Base-by-base conservation (phyloP, 192 early-diverging fungal species). In the Podochytrium sp. region DNA sequence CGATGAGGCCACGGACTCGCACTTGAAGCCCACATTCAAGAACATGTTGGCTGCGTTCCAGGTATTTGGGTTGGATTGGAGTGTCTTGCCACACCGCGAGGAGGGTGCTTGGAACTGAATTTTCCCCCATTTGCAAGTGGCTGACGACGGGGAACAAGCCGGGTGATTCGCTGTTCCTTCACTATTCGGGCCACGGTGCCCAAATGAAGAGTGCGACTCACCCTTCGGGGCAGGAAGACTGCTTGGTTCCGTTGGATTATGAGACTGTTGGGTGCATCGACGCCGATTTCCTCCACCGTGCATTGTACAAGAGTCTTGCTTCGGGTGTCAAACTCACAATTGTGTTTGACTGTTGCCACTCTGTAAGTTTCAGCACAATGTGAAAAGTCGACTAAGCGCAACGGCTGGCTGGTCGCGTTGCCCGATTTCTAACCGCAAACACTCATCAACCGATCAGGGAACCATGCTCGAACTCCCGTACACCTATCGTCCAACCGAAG, bases 341-440 rank as follows among this genome's bases (percentile, higher is more conserved):
- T 58, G 60, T 86, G 32, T 77, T 84, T 42, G 84, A 86, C 75
- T 86, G 82, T 67, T 86, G 84, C 73, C 84, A 86, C 71, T 80
- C 78, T 43, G 84, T 82, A 29, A 77, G 23, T 70, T 75, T 43
- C 32, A 7, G 43, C 43, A 7, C 7, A 47, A 20, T 47, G 10
- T 47, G 20, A 47, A 47, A 47, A 47, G 20, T n/a, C n/a, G n/a
- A n/a, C n/a, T n/a, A n/a, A n/a, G n/a, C n/a, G n/a, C n/a, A n/a
- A n/a, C n/a, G n/a, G n/a, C n/a, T n/a, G n/a, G n/a, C n/a, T n/a
- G n/a, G n/a, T n/a, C n/a, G n/a, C n/a, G n/a, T n/a, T n/a, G n/a
- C n/a, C n/a, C n/a, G n/a, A n/a, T n/a, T n/a, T n/a, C n/a, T n/a
- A n/a, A n/a, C n/a, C n/a, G n/a, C 43, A 47, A 47, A 47, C 10